phyloP scores from a whole-genome alignment of 2,329 filamentous ascomycete genomes.

The Cercospora sp. region DNA sequence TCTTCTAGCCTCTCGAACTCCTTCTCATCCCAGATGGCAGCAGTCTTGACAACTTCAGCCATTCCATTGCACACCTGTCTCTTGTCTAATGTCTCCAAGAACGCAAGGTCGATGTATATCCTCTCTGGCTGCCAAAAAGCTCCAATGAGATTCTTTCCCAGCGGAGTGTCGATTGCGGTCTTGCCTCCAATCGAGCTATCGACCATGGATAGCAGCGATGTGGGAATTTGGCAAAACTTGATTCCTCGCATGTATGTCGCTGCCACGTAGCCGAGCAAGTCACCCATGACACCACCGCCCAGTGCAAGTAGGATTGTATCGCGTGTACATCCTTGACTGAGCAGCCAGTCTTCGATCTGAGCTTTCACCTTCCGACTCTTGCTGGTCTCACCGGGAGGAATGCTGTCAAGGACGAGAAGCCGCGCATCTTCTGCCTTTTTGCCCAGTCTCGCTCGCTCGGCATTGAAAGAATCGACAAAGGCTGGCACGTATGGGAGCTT shows the following conservation, averaged over 20 bases:
- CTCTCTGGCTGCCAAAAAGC: slow-evolving; percentile 94
- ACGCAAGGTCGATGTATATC: slow-evolving; percentile 91
- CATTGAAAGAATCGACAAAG: slow-evolving; percentile 69
- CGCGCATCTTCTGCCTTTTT: slow-evolving; percentile 55
- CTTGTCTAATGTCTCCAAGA: slow-evolving; percentile 84
- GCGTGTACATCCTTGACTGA: slow-evolving; percentile 85
- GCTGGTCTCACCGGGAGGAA: slow-evolving; percentile 88
- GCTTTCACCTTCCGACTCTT: slow-evolving; percentile 93
- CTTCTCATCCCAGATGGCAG: slow-evolving; percentile 87
- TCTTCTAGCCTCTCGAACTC: slow-evolving; percentile 85
- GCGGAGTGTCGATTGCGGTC: slow-evolving; percentile 93
- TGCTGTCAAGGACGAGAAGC: slow-evolving; percentile 81
- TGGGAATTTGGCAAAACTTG: slow-evolving; percentile 94
- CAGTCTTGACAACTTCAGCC: slow-evolving; percentile 86
- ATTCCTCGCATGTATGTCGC: slow-evolving; percentile 98
- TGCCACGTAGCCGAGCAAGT: slow-evolving; percentile 96
- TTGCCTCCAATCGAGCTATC: slow-evolving; percentile 98
- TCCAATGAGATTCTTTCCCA: slow-evolving; percentile 94
- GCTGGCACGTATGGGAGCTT: slow-evolving; percentile 71
- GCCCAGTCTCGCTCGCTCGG: slow-evolving; percentile 41
- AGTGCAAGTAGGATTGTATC: slow-evolving; percentile 94
- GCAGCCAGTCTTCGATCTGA: slow-evolving; percentile 96
- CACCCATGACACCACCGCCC: slow-evolving; percentile 93
- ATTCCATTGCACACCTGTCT: slow-evolving; percentile 98
- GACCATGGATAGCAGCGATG: slow-evolving; percentile 93